Conservation (phyloP, 441 rosid genomes). For the Biscutella auriculata region DNA sequence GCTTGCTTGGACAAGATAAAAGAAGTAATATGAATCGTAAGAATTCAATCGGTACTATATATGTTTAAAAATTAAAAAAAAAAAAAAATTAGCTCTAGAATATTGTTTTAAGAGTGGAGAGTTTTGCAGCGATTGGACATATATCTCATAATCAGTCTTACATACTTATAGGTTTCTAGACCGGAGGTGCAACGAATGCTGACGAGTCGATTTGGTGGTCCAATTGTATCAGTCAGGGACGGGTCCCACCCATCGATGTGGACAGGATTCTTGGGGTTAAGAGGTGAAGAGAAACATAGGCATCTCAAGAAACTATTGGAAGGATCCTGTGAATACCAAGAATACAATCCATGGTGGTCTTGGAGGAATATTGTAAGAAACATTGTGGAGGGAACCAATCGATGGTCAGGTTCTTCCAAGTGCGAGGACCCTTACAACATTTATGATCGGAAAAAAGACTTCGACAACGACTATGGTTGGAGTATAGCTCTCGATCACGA, state of each 20-base stretch:
- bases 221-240: too few relatives aligned
- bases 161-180: slow-evolving; percentile 31
- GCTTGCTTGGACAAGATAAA: too few relatives aligned
- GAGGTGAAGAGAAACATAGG: slow-evolving; percentile 36
- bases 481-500: slow-evolving; percentile 50
- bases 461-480: slow-evolving; percentile 63
- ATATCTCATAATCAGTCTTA: neutral
- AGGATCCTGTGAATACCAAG: slow-evolving; percentile 20
- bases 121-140: too few relatives aligned
- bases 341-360: slow-evolving; percentile 28
- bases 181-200: slow-evolving; percentile 33
- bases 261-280: slow-evolving; percentile 40
- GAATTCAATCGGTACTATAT: too few relatives aligned
- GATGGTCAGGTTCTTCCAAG: neutral
- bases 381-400: slow-evolving; percentile 18
- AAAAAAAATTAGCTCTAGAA: too few relatives aligned
- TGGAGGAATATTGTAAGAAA: slow-evolving; percentile 42
- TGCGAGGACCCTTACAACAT: slow-evolving; percentile 54
- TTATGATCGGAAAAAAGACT: slow-evolving; percentile 35
- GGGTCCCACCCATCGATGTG: too few relatives aligned
- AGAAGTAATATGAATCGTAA: too few relatives aligned
- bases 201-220: slow-evolving; percentile 35
- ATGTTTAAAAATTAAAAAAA: too few relatives aligned
- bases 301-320: slow-evolving; percentile 39
- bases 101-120: too few relatives aligned